These are phyloP conservation scores for Favolaschia claudopus DNA, from an alignment of 768 basidiomycete species.

Conservation along the genomic window DNA sequence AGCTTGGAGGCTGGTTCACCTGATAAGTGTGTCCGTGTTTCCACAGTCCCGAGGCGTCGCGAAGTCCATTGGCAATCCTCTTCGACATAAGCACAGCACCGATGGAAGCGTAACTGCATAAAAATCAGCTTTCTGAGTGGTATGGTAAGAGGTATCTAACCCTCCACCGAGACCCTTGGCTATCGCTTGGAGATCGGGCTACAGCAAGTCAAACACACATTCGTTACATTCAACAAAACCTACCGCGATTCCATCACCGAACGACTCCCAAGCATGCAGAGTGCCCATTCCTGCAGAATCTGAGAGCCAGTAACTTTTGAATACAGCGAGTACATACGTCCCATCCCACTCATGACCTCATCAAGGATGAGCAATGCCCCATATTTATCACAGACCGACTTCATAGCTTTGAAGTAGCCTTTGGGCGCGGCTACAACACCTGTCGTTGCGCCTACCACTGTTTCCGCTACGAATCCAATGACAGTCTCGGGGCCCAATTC, in stretches of 20 bases:
- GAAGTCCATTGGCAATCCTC: constrained; percentile 73
- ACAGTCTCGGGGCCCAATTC: constrained; percentile 85
- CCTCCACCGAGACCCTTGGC: constrained; percentile 93
- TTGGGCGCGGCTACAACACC: constrained; percentile 80
- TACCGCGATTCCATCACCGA: constrained; percentile 73
- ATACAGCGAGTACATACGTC: constrained; percentile 52
- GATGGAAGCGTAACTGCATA: constrained; percentile 75
- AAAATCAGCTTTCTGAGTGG: not conserved
- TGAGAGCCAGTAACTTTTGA: not conserved
- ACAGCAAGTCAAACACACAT: not conserved
- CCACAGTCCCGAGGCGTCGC: constrained; percentile 72
- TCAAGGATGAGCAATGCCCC: constrained; percentile 86
- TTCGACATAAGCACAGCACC: constrained; percentile 83
- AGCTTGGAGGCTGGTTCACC: constrained; percentile 41
- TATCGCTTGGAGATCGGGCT: constrained; percentile 88
- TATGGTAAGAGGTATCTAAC: constrained; percentile 45
- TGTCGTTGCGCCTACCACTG: constrained; percentile 87
- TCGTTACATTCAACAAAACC: constrained; percentile 19
- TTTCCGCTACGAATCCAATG: constrained; percentile 84
- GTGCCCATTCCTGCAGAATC: constrained; percentile 79
- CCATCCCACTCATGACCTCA: constrained; percentile 93
- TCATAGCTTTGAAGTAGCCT: constrained; percentile 88
- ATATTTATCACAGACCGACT: constrained; percentile 80
- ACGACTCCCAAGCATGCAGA: constrained; percentile 85
- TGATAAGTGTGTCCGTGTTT: constrained; percentile 91